phyloP scores from a whole-genome alignment of 2,329 filamentous ascomycete genomes.

The Alternaria sp. region DNA sequence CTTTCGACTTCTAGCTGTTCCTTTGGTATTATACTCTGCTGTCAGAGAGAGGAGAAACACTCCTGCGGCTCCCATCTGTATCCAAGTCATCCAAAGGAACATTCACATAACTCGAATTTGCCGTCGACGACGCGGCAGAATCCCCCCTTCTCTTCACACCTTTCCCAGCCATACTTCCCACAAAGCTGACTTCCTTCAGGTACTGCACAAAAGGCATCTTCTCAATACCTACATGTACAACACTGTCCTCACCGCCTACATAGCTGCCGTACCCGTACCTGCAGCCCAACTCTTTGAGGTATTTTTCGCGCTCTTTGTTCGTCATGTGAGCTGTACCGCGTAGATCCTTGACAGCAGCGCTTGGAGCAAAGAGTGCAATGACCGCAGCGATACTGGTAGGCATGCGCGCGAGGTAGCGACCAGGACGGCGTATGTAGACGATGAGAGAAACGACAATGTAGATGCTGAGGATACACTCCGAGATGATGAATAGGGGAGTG shows the following conservation, averaged over 20 bases:
- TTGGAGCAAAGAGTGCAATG: neutral
- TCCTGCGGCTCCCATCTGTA: neutral
- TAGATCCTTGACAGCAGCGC: neutral
- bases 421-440: neutral
- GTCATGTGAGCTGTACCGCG: neutral
- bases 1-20: neutral
- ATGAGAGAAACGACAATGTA: neutral
- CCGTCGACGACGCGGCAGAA: neutral
- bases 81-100: neutral
- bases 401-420: neutral
- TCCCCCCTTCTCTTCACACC: neutral
- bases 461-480: neutral
- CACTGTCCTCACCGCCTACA: neutral
- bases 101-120: neutral
- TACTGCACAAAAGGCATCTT: neutral
- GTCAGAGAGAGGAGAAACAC: neutral
- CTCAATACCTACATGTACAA: neutral
- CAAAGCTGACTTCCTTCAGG: neutral
- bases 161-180: neutral
- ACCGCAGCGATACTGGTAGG: neutral
- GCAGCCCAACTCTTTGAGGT: neutral
- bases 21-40: neutral
- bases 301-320: neutral
- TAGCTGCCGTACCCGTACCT: neutral
- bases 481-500: neutral